Conservation (phyloP, 345 rosid genomes). For the Gossypium bickii region DNA sequence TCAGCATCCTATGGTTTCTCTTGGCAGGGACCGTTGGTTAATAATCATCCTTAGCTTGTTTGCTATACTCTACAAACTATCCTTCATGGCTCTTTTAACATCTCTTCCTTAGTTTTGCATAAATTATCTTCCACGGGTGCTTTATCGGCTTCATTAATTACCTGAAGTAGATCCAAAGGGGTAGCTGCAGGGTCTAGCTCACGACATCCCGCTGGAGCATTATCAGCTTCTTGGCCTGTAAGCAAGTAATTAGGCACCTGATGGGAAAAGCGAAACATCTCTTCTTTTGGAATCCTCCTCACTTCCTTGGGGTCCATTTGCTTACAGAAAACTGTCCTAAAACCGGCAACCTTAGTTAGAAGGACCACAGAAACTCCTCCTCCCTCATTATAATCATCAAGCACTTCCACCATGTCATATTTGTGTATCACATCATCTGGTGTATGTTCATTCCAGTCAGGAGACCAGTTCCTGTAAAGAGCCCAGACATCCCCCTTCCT, state of each 20-base stretch:
- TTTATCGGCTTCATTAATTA: conserved; percentile 22
- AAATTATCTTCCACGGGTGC: conserved; percentile 15
- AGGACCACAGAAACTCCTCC: conserved; percentile 49
- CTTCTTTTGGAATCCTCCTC: conserved; percentile 53
- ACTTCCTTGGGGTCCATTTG: conserved; percentile 39
- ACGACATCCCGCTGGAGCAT: conserved; percentile 57
- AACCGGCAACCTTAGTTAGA: conserved; percentile 66
- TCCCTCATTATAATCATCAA: conserved; percentile 61
- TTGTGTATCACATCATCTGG: conserved; percentile 61
- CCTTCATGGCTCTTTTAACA: conserved; percentile 5
- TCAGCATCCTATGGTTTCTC: conserved; percentile 17
- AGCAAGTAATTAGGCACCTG: conserved; percentile 77
- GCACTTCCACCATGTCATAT: conserved; percentile 91
- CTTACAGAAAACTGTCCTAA: conserved; percentile 58
- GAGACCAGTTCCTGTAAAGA: conserved; percentile 77
- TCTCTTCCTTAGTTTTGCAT: conserved; percentile 14
- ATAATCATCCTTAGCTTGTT: neutral
- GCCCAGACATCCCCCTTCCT: conserved; percentile 90
- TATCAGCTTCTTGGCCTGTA: conserved; percentile 67
- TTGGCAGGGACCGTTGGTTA: conserved; percentile 3
- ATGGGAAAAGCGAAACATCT: conserved; percentile 89
- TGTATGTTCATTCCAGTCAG: conserved; percentile 66
- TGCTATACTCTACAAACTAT: conserved; percentile 11
- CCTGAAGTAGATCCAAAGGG: conserved; percentile 57
- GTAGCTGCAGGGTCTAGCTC: conserved; percentile 96